phyloP scores from a whole-genome alignment of 1,139 yeast genomes.

The Debaryomyces robertsiae region DNA sequence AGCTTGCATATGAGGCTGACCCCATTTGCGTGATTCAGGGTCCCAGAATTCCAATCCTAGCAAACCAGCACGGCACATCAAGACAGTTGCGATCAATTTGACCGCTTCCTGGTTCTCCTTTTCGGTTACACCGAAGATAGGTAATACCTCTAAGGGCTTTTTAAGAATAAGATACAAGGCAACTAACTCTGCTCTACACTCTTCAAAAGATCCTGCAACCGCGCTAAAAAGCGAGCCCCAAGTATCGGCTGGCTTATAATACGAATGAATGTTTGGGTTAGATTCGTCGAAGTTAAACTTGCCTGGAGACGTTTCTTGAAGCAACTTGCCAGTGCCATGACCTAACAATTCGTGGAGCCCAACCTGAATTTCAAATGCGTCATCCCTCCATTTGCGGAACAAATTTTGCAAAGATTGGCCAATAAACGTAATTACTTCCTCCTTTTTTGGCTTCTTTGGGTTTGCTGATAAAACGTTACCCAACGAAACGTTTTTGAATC shows the following conservation, averaged over 20 bases:
- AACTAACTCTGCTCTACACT: slow-evolving; percentile 89
- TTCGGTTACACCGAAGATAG: slow-evolving; percentile 67
- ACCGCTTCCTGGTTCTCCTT: slow-evolving; percentile 64
- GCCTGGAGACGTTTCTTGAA: slow-evolving; percentile 65
- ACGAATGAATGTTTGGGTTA: slow-evolving; percentile 70
- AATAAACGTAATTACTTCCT: slow-evolving; percentile 72
- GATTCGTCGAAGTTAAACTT: slow-evolving; percentile 68
- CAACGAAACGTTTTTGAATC: slow-evolving; percentile 85
- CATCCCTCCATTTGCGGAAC: slow-evolving; percentile 73
- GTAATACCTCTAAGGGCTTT: slow-evolving; percentile 56
- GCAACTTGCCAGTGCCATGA: slow-evolving; percentile 87
- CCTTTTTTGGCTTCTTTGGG: slow-evolving; percentile 59
- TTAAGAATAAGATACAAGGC: slow-evolving; percentile 80
- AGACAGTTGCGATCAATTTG: slow-evolving; percentile 65
- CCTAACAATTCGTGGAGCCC: slow-evolving; percentile 90
- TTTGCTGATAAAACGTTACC: slow-evolving; percentile 81
- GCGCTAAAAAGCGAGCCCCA: slow-evolving; percentile 89
- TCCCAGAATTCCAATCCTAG: slow-evolving; percentile 85
- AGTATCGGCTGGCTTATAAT: slow-evolving; percentile 78
- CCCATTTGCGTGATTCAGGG: slow-evolving; percentile 80
- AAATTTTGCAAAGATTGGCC: slow-evolving; percentile 51
- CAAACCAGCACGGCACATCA: slow-evolving; percentile 88
- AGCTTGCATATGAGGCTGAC: slow-evolving; percentile 96
- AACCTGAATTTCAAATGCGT: slow-evolving; percentile 88
- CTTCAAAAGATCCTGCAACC: slow-evolving; percentile 84